A percentile compares a stretch with the other conserved stretches of the same genome.
These are phyloP conservation scores for Rossbeevera mucosa DNA, from an alignment of 768 basidiomycete genomes.

Conservation along the genomic window DNA sequence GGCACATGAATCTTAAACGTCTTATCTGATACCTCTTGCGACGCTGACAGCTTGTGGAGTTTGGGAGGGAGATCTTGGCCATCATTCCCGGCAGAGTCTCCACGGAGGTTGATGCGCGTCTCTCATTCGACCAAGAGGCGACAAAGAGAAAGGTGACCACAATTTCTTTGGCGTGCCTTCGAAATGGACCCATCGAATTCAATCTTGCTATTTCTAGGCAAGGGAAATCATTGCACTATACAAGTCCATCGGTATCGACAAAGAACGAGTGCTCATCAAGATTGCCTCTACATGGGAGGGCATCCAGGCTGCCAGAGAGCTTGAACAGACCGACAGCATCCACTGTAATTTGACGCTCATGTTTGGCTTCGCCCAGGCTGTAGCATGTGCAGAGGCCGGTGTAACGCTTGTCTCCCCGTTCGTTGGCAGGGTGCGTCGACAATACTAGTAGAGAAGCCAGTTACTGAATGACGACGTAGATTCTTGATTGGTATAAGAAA, in stretches of 20 bases:
- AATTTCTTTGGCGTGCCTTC: not conserved
- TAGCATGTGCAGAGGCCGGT: constrained; percentile 94
- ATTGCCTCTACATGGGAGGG: constrained; percentile 99
- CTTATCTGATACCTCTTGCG: not conserved
- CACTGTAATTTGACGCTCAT: constrained; percentile 98
- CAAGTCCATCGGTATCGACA: constrained; percentile 80
- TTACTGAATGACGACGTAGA: constrained; percentile 45
- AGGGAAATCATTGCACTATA: constrained; percentile 87
- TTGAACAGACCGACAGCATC: constrained; percentile 83
- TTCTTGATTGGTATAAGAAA: constrained; percentile 99
- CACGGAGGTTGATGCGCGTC: constrained; percentile 93
- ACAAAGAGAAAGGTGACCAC: constrained; percentile 71
- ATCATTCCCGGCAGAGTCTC: constrained; percentile 97
- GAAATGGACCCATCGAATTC: not conserved
- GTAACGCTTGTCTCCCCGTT: constrained; percentile 97
- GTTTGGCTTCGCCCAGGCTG: constrained; percentile 96
- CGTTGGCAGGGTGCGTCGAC: constrained; percentile 76
- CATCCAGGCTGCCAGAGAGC: constrained; percentile 93
- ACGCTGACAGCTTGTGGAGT: constrained; percentile 60
- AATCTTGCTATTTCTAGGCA: constrained; percentile 39
- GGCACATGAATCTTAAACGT: not conserved
- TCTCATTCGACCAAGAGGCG: constrained; percentile 87
- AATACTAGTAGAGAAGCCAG: too few species aligned
- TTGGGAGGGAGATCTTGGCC: constrained; percentile 86
- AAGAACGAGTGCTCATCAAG: constrained; percentile 94